These are phyloP conservation scores for Pythium dissimile DNA, from an alignment of 352 stramenopile species.

Conservation along the genomic window DNA sequence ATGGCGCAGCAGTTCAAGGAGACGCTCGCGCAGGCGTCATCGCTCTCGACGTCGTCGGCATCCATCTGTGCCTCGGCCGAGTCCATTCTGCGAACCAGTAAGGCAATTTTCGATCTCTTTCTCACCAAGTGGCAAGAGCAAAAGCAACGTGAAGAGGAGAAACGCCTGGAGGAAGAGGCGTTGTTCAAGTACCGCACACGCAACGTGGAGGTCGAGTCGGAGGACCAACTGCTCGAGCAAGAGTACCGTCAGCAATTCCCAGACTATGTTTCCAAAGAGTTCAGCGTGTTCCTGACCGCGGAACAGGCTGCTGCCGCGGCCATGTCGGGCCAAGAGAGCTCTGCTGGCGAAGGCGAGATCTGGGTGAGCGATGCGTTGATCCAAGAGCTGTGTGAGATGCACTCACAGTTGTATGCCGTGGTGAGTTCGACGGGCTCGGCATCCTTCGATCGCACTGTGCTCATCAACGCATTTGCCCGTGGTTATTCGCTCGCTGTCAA, in stretches of 20 bases:
- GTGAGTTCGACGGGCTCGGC: constrained; percentile 2
- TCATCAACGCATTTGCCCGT: constrained; percentile 63
- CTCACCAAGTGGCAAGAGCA: constrained; percentile 83
- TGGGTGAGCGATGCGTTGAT: constrained; percentile 71
- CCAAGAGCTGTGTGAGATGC: constrained; percentile 66
- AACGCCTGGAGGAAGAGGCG: constrained; percentile 65
- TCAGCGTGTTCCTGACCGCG: constrained; percentile 56
- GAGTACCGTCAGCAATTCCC: constrained; percentile 93
- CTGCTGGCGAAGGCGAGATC: constrained; percentile 35
- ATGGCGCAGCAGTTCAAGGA: constrained; percentile 65
- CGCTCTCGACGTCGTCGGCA: constrained; percentile 17
- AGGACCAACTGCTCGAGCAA: constrained; percentile 82
- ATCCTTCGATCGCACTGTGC: constrained; percentile 27
- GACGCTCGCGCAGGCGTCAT: constrained; percentile 24
- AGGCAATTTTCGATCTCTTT: constrained; percentile 82
- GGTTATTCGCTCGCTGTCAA: constrained; percentile 67
- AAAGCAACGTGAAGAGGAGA: constrained; percentile 71
- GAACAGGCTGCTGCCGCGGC: constrained; percentile 26
- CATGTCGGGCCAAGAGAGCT: not conserved
- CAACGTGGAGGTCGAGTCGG: constrained; percentile 72
- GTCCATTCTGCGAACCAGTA: constrained; percentile 43
- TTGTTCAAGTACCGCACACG: constrained; percentile 87
- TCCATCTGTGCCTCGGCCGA: not conserved
- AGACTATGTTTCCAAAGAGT: constrained; percentile 81
- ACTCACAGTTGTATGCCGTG: constrained; percentile 65